Evolutionary conservation across 352 stramenopile species (phyloP).

Genomic region (Thalassiosira exigua): DNA sequence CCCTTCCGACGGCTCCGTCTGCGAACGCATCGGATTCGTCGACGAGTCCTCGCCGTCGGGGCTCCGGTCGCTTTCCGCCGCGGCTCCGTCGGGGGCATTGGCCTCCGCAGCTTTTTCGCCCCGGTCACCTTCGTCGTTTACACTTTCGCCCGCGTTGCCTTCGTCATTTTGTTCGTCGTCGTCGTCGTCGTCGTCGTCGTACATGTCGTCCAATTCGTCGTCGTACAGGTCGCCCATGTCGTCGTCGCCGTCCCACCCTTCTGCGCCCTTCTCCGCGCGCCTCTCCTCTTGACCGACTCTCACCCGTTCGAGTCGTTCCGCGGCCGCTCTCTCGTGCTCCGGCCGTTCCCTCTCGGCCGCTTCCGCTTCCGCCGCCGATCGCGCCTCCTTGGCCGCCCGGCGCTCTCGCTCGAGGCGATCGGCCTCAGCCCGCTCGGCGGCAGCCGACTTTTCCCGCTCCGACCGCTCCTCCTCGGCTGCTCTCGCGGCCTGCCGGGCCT

Average conservation of each 20-base stretch:
- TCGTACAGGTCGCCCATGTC: conserved; percentile 30
- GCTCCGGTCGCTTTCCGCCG: no score
- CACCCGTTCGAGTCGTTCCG: conserved; percentile 8
- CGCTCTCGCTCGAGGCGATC: conserved; percentile 9
- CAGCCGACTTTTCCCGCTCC: not conserved
- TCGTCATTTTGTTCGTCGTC: conserved; percentile 29
- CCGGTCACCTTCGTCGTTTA: conserved; percentile 1
- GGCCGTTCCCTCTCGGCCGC: conserved; percentile 13
- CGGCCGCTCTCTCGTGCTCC: conserved; percentile 5
- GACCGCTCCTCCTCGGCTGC: conserved; percentile 8
- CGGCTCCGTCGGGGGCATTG: not conserved
- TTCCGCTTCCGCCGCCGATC: conserved; percentile 25
- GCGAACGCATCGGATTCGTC: no score
- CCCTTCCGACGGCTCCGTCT: no score
- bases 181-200: conserved; percentile 34
- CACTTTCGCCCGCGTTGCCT: conserved; percentile 10
- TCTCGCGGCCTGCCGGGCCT: conserved; percentile 24
- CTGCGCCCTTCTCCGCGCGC: not conserved
- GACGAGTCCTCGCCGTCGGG: no score
- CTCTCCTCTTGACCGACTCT: conserved; percentile 8
- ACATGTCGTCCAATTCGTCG: conserved; percentile 17
- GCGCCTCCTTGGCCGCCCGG: not conserved
- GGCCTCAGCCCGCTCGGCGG: not conserved
- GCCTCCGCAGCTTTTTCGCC: conserved; percentile 11
- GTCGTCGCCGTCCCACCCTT: conserved; percentile 6